Base-by-base conservation (phyloP, 495 filamentous ascomycete species). In the Neurospora sp. region DNA sequence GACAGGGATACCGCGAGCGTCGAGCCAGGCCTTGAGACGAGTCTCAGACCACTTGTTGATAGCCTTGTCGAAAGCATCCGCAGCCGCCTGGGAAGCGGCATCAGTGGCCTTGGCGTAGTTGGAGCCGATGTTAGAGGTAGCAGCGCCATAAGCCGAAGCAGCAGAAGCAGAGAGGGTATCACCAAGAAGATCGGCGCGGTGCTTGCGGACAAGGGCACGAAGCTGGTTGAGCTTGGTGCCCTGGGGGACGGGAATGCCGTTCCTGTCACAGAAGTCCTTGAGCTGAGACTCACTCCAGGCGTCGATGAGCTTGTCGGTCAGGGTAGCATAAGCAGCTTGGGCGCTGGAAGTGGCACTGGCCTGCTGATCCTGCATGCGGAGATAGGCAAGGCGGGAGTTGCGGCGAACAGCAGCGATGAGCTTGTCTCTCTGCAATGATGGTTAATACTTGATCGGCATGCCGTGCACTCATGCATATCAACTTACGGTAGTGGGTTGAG, bases 261-360 rank as follows among this genome's bases (percentile, higher is more conserved):
- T 93, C 80, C 91, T 91, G 85, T 99, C 94, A 70, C 93, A 89
- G 86, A 98, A 98, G 40, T 94, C 88, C 85, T 98, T 98, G 68
- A 99, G 82, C 77, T 96, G 85, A 39, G 86, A 86, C 80, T 99
- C 96, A 73, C 89, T 89, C 96, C 96, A 99, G 38, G 92, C 88
- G 74, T 97, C 90, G 80, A 99, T 91, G 68, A 98, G 81, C 73
- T 91, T 89, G 74, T 98, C 93, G 73, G 89, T 91, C 71, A 98
- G 81, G 37, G 89, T 89, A 39, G 90, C 83, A 73, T 92, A 88
- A 1, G 93, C 90, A 16, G 87, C 83, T 69, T 88, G 85, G 44
- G 93, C 93, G 37, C 88, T 91, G 20, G 89, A 85, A 18, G 89
- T 84, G 47, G 89, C 89, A 27, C 89, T 88, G 22, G 89, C 86